These are phyloP conservation scores for Durusdinium trenchii DNA, from an alignment of 73 alveolate species.

Conservation along the genomic window DNA sequence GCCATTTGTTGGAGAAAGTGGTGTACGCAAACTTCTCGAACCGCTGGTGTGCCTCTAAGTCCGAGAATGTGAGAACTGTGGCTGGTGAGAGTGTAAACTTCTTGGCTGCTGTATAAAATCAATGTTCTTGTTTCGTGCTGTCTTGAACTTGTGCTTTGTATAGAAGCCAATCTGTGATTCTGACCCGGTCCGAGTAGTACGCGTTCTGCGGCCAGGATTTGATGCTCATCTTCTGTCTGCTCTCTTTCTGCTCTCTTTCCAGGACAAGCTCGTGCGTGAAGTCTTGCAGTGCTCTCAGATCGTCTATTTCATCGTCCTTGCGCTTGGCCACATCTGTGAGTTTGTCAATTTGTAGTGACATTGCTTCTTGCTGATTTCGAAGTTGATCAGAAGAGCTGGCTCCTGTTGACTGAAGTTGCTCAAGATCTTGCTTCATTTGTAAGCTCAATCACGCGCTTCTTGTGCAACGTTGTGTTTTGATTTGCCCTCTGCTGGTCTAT, in stretches of 20 bases:
- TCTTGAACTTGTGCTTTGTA: slow-evolving; percentile 27
- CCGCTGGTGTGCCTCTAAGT: not conserved
- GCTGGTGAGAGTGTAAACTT: slow-evolving; percentile 23
- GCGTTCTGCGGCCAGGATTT: slow-evolving; percentile 43
- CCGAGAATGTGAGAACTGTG: slow-evolving; percentile 9
- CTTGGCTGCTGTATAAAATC: not conserved
- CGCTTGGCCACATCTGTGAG: slow-evolving; percentile 38
- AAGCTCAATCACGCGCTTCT: not conserved
- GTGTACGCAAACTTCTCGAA: slow-evolving; percentile 27
- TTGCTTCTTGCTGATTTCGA: slow-evolving; percentile 8
- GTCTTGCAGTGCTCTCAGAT: slow-evolving; percentile 22
- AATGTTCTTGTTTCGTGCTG: slow-evolving; percentile 31
- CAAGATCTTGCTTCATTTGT: not conserved
- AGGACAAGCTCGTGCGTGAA: slow-evolving; percentile 51
- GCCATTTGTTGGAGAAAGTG: slow-evolving; percentile 9
- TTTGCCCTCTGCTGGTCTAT: not conserved
- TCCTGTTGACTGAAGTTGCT: not conserved
- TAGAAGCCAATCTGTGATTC: slow-evolving; percentile 55
- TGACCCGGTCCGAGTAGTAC: slow-evolving; percentile 10
- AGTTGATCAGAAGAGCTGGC: slow-evolving; percentile 19
- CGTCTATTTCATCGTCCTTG: slow-evolving; percentile 40
- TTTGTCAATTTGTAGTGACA: slow-evolving; percentile 5
- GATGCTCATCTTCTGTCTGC: slow-evolving; percentile 28
- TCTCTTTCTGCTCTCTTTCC: slow-evolving; percentile 36
- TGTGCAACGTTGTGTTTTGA: not conserved